These are phyloP conservation scores for Candida loeiensis DNA, from an alignment of 805 yeast genomes.

Conservation along the genomic window DNA sequence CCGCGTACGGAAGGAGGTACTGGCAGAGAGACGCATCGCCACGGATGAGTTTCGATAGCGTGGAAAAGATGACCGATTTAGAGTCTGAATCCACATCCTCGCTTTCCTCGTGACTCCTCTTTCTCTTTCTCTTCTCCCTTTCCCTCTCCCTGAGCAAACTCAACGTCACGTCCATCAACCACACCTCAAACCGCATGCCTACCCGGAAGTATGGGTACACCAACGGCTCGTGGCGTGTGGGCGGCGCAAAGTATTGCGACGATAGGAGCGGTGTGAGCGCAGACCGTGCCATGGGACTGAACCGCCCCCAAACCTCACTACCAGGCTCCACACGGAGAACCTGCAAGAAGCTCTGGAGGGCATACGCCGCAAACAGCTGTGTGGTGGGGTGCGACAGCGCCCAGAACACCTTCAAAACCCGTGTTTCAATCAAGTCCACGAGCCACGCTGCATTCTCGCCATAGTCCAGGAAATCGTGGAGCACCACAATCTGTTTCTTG, in stretches of 20 bases:
- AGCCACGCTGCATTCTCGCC: slow-evolving; percentile 65
- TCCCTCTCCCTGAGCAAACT: slow-evolving; percentile 45
- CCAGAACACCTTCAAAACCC: slow-evolving; percentile 81
- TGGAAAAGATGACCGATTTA: slow-evolving; percentile 46
- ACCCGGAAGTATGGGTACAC: slow-evolving; percentile 63
- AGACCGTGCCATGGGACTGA: slow-evolving; percentile 64
- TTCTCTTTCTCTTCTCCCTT: slow-evolving; percentile 29
- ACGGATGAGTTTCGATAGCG: slow-evolving; percentile 61
- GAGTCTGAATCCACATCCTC: slow-evolving; percentile 11
- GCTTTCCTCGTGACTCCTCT: neutral
- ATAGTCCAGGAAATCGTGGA: slow-evolving; percentile 59
- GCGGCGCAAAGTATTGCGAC: slow-evolving; percentile 68
- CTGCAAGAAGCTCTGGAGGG: slow-evolving; percentile 82
- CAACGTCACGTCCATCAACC: slow-evolving; percentile 70
- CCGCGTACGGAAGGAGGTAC: slow-evolving; percentile 72
- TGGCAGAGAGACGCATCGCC: slow-evolving; percentile 68
- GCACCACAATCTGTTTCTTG: slow-evolving; percentile 44
- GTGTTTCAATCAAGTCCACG: slow-evolving; percentile 58
- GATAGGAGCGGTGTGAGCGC: slow-evolving; percentile 72
- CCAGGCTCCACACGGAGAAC: slow-evolving; percentile 41
- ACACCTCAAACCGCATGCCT: slow-evolving; percentile 54
- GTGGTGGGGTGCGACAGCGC: slow-evolving; percentile 83
- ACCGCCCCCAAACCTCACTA: slow-evolving; percentile 51
- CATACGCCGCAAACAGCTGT: slow-evolving; percentile 79
- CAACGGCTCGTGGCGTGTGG: slow-evolving; percentile 44